Evolutionary conservation across 768 basidiomycete species (phyloP), one percentile per base, ranked within the genome.

Genomic region (Galerina sulciceps): DNA sequence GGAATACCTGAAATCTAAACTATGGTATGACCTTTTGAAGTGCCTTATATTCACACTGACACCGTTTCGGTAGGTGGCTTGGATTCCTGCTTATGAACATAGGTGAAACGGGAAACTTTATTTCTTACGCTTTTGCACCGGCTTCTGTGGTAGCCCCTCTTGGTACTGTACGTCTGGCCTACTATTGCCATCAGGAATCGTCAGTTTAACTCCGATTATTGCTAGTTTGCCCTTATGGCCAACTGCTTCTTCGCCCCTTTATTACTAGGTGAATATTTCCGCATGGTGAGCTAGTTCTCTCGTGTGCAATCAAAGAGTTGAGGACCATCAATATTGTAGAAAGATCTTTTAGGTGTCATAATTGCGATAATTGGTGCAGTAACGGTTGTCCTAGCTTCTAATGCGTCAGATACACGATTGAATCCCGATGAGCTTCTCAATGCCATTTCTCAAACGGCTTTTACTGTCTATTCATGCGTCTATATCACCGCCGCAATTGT

Each of bases 171-270:
- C 75, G 87, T 75, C 42, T 63, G 64, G 44, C 31, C 14, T 14
- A 41, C 46, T 26, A 15, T 58, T 51, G 18, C 22, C 59, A 59
- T 53, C 15, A 35, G 55, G 14, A 40, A 54, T 55, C 53, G 8
- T 45, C n/a, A 38, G 13, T 18, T 40, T 46, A 35, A 58, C 42
- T 15, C 38, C 40, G 38, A 38, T 34, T 38, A 36, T 26, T 44
- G 4, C 26, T 8, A 94, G 88, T 91, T 94, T 72, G 94, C 94
- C 2, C 79, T 98, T n/a, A 87, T 96, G 58, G 93, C 96, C 13
- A 99, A 99, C 71, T 98, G 95, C 68, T 80, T 95, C 40, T 94
- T 98, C 62, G 94, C 96, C 1, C 96, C 96, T 14, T 65, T 94
- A 2, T 83, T 98, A 68, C 81, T 94, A 10, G 80, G 85, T 9